These are phyloP conservation scores for Alternaria rosae DNA, from an alignment of 2,329 filamentous ascomycete genomes.

Conservation along the genomic window DNA sequence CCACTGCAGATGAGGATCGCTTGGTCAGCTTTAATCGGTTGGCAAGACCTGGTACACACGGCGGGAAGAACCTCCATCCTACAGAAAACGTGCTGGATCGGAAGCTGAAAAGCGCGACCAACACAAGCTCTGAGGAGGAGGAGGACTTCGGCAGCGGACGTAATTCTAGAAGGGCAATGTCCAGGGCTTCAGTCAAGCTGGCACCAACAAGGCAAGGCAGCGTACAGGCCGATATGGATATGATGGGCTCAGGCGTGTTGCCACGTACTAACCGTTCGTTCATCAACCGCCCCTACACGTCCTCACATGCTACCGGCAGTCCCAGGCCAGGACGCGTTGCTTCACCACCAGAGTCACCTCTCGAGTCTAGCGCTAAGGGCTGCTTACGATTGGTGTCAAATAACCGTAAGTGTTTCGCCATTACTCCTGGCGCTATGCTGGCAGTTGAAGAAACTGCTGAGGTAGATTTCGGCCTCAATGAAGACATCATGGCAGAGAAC, in stretches of 20 bases:
- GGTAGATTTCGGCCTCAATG: conserved; percentile 83
- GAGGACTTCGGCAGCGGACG: conserved; percentile 50
- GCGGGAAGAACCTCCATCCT: conserved; percentile 88
- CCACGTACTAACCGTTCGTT: conserved; percentile 42
- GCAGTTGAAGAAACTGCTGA: conserved; percentile 92
- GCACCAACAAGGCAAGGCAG: conserved; percentile 51
- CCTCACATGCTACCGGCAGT: conserved; percentile 48
- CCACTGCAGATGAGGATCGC: conserved; percentile 87
- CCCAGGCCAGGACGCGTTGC: conserved; percentile 43
- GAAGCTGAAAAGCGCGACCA: conserved; percentile 44
- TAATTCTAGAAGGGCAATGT: conserved; percentile 50
- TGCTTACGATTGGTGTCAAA: conserved; percentile 62
- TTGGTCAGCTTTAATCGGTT: conserved; percentile 86
- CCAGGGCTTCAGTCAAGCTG: conserved; percentile 50
- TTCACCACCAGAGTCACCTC: conserved; percentile 49
- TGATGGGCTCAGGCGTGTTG: conserved; percentile 40
- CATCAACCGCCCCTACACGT: conserved; percentile 45
- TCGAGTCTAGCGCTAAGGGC: conserved; percentile 35
- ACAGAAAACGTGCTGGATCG: conserved; percentile 88
- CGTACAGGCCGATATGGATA: conserved; percentile 48
- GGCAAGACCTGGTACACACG: conserved; percentile 58
- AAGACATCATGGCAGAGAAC: conserved; percentile 92
- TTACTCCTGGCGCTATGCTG: conserved; percentile 81
- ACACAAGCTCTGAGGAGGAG: conserved; percentile 46
- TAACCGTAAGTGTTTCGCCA: conserved; percentile 63